Conservation (phyloP, 345 rosid species). For the Clausena lansium region DNA sequence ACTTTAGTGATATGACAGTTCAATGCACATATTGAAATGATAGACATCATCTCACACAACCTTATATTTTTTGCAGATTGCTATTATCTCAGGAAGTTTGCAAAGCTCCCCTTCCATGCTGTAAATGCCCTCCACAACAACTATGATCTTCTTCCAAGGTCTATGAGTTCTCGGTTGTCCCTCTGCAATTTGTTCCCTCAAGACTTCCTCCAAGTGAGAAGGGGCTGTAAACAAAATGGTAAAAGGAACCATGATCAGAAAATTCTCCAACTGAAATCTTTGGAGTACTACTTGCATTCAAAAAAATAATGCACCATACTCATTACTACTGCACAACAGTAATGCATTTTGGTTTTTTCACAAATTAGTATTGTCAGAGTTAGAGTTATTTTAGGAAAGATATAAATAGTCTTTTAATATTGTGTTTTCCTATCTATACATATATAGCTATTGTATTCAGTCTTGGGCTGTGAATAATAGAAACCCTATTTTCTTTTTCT, state of each 20-base stretch:
- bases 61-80: conserved; percentile 93
- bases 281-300: not conserved
- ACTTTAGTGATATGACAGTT: not conserved
- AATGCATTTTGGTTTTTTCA: not conserved
- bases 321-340: not conserved
- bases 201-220: conserved; percentile 84
- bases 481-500: no score
- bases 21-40: conserved; percentile 3
- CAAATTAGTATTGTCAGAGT: no score
- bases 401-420: no score
- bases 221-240: conserved; percentile 54
- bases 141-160: conserved; percentile 94
- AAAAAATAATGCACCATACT: conserved; percentile 6
- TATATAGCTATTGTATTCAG: no score
- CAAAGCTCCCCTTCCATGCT: conserved; percentile 98
- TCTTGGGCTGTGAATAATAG: no score
- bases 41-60: conserved; percentile 28
- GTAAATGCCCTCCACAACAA: conserved; percentile 86
- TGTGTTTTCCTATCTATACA: no score
- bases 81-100: conserved; percentile 84
- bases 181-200: conserved; percentile 88
- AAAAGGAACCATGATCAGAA: conserved; percentile 12
- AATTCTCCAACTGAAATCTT: not conserved
- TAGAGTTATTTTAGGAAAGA: no score
- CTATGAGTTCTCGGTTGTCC: conserved; percentile 93